Conservation (phyloP, 306 rosid genomes). For the Ammopiptanthus mongolicus region DNA sequence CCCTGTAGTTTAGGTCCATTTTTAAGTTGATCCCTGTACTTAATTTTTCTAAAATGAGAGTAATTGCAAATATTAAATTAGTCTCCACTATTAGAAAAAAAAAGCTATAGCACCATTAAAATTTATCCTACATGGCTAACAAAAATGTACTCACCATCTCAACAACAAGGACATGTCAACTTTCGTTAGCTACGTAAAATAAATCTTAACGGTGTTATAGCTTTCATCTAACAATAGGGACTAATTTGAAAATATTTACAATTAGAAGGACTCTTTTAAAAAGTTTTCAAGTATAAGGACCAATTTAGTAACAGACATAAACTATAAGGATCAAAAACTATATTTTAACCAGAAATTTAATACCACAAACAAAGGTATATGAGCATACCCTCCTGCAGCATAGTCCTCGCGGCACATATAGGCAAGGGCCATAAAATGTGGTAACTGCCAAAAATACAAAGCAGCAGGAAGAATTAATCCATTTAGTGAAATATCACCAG, state of each 20-base stretch:
- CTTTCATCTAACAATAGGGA: neutral
- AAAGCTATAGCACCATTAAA: neutral
- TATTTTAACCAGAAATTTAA: neutral
- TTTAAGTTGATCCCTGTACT: neutral
- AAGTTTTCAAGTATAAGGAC: too few relatives aligned
- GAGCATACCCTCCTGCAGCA: constrained; percentile 93
- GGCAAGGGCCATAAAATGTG: constrained; percentile 99
- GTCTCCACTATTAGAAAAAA: neutral
- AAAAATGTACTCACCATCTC: too few relatives aligned
- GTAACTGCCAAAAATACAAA: constrained; percentile 95
- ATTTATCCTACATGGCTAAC: neutral
- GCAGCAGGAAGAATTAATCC: constrained; percentile 92
- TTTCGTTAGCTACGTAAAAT: neutral
- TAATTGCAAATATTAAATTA: too few relatives aligned
- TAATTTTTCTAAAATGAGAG: neutral
- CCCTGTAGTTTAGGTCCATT: too few relatives aligned
- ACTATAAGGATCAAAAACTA: too few relatives aligned
- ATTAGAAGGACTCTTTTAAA: too few relatives aligned
- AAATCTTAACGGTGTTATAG: too few relatives aligned
- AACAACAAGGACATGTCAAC: neutral
- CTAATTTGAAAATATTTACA: neutral
- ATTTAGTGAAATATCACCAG: constrained; percentile 73
- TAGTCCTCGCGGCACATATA: constrained; percentile 85
- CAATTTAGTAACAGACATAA: too few relatives aligned
- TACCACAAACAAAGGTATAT: neutral